Evolutionary conservation across 768 basidiomycete species (phyloP), one percentile per base, ranked within the genome.

Genomic region (Kwoniella sp.): DNA sequence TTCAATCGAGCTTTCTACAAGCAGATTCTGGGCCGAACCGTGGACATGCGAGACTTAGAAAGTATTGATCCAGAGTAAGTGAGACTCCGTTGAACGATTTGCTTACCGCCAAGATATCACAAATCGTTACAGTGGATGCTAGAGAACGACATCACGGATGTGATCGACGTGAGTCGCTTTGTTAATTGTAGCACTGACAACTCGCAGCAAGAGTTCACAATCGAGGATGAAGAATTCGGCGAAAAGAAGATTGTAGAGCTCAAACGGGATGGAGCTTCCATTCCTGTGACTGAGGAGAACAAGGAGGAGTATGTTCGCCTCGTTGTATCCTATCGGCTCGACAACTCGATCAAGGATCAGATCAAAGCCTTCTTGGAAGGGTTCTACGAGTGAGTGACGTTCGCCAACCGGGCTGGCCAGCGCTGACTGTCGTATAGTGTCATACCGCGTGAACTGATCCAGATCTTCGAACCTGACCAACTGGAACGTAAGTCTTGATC

Each of bases 51-150:
- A 57, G 93, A 98, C 70, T 87, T 98, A 19, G 92, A 98, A 75
- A 93, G 89, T 84, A 87, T 96, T 34, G 92, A 98, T 75, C 92
- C 92, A 0, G 90, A 93, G 74, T 69, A 37, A 33, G 62, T 49
- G 4, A 1, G 5, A n/a, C 3, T 15, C 5, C 10, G 27, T 15
- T 20, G 8, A 7, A 9, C 37, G 22, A n/a, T 28, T 54, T 32
- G 51, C n/a, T 36, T n/a, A n/a, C n/a, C n/a, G n/a, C n/a, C 53
- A 49, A 59, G 69, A 47, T 98, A 98, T 73, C 96, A 96, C 79
- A 96, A 93, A 61, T 93, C 90, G 0, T 78, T 99, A 10, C 88
- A 88, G 67, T 99, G 95, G 95, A 98, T 99, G 74, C 76, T 96
- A 58, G 92, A 98, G 68, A 98, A 99, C 72, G 91, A 95, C 66